Evolutionary conservation across 345 rosid species (phyloP), one percentile per base, ranked within the genome.

Genomic region (Dovyalis caffra): DNA sequence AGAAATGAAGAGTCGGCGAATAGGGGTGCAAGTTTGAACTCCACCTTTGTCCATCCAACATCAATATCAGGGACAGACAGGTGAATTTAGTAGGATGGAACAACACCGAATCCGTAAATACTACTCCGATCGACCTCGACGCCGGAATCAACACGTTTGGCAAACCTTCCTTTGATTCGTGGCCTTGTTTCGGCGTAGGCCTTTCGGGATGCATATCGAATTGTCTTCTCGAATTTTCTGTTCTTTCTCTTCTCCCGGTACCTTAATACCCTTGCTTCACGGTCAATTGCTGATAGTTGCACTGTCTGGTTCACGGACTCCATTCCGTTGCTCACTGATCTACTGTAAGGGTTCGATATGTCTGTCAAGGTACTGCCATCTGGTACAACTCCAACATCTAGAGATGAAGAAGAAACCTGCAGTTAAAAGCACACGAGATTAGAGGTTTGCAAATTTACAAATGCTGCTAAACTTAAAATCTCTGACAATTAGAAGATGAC

Each of bases 191-290:
- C 97, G 0, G 98, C 97, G 45, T 92, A 93, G 0, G 99, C 99
- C 79, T 96, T 93, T 57, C 99, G 70, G 0, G 99, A 93, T 1
- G 97, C 97, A 69, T 93, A 96, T 32, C 97, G 85, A 35, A 93
- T 96, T 16, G 98, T 96, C 90, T 96, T 96, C 97, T 93, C 95
- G 75, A 96, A 93, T 85, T 88, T 96, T 23, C 97, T 69, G 78
- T 88, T 90, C 97, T 96, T 96, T 75, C 99, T 86, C 88, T 96
- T 96, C 88, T 93, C 99, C 68, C 97, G 89, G 89, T 96, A 96
- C 91, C 99, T 91, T 82, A 90, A 66, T 21, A 96, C 99, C 77
- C 97, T 87, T 5, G 94, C 98, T 70, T 92, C 99, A 79, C 99
- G 82, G 75, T 96, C 99, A 3, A 82, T 90, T 5, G 93, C 81